Percentiles rank a stretch among this genome's conserved stretches.
Conservation (phyloP, 2,329 filamentous ascomycete species). For the Metarhizium sp. region DNA sequence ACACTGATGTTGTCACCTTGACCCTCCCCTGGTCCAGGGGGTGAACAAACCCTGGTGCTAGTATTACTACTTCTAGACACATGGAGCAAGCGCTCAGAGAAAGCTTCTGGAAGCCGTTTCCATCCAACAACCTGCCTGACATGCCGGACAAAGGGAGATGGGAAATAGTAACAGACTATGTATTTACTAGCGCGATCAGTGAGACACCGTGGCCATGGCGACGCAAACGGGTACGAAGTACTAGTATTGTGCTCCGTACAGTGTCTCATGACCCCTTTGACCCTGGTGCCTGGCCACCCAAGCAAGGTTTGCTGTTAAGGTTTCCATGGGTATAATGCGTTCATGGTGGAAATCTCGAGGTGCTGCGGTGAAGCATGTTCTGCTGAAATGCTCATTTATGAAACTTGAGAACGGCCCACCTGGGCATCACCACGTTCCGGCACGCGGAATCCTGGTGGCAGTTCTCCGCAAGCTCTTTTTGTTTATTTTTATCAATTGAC, state of each 20-base stretch:
- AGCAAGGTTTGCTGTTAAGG: too few species aligned
- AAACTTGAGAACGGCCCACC: background rate
- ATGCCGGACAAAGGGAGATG: background rate
- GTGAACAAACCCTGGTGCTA: too few species aligned
- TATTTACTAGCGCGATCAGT: background rate
- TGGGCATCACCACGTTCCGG: too few species aligned
- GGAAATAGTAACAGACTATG: background rate
- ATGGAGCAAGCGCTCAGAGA: background rate
- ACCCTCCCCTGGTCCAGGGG: too few species aligned
- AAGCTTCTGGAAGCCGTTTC: background rate
- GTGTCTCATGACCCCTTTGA: background rate
- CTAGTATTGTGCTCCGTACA: background rate
- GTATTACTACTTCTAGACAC: background rate
- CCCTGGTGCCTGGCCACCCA: background rate
- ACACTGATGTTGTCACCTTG: too few species aligned
- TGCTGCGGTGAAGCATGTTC: background rate
- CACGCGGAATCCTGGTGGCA: background rate
- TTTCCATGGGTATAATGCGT: too few species aligned
- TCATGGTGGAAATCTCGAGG: too few species aligned
- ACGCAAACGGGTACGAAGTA: background rate
- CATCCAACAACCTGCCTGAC: background rate
- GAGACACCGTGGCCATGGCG: conserved; percentile 3
- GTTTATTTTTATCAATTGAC: conserved; percentile 1
- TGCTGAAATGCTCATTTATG: background rate
- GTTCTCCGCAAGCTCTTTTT: background rate